Base-by-base conservation (phyloP, 2,329 filamentous ascomycete species). In the Beauveria sp. region DNA sequence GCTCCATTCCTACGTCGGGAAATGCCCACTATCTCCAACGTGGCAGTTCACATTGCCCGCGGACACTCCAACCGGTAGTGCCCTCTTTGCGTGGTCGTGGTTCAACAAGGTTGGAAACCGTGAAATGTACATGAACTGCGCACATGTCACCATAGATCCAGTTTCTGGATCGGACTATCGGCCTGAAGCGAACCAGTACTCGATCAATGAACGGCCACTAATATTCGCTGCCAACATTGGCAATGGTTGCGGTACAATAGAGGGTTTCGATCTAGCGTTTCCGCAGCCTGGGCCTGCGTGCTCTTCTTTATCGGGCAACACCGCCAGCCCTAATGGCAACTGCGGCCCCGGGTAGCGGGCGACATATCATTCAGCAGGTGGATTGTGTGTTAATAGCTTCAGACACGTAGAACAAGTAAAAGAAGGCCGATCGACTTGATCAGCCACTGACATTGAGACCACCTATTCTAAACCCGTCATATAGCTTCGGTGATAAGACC, bases 121-220 rank as follows among this genome's bases (percentile, higher is more conserved):
- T 53, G 90, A 93, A 73, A 90, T 89, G 83, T 95, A 95, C 81
- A 91, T 91, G 87, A 90, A 91, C 75, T 95, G 90, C 70, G 89
- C 90, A 6, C 79, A 83, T 55, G 82, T 93, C 66, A 84, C 82
- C n/a, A n/a, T n/a, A n/a, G n/a, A n/a, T n/a, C n/a, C n/a, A n/a
- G n/a, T 66, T 62, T 66, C 65, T n/a, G 50, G 73, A 74, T 70
- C 73, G 8, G 8, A 30, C 8, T 2, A 2, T 30, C 28, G 8
- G 28, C 2, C 28, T 9, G 28, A 30, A 30, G 8, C 28, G 28
- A 30, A 30, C 28, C 28, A 30, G 28, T 30, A 30, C 28, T 30
- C 28, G 8, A 30, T 30, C 28, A 30, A 30, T 30, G 8, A 9
- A 30, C 5, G 47, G 88, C 87, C 74, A 91, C 91, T 72, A 74